Evolutionary conservation across 225 moss, liverwort and hornwort genomes (phyloP).

Genomic region (Polytrichum formosum): DNA sequence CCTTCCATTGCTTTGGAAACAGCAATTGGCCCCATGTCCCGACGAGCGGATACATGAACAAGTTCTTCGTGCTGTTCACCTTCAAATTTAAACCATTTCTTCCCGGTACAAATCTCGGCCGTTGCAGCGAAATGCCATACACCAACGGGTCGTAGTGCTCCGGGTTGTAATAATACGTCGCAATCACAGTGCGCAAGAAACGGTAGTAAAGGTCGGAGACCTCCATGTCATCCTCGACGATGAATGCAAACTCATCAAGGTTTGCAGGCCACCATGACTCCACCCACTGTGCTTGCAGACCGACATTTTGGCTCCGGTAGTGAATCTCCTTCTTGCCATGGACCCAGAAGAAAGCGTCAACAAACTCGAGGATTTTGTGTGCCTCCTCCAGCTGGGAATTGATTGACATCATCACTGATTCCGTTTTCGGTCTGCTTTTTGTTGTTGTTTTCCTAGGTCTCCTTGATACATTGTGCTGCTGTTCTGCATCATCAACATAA

Average conservation of each 20-base stretch:
- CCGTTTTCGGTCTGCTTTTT: slow-evolving; percentile 11
- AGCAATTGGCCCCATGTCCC: slow-evolving; percentile 95
- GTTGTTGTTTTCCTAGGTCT: not conserved
- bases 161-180: slow-evolving; percentile 88
- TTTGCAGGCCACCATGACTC: slow-evolving; percentile 95
- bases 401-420: slow-evolving; percentile 34
- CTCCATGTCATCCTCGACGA: slow-evolving; percentile 89
- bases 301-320: slow-evolving; percentile 74
- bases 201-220: slow-evolving; percentile 88
- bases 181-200: slow-evolving; percentile 72
- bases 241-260: slow-evolving; percentile 81
- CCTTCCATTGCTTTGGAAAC: slow-evolving; percentile 92
- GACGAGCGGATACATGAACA: slow-evolving; percentile 78
- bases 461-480: not conserved
- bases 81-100: slow-evolving; percentile 53
- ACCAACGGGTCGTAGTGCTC: slow-evolving; percentile 63
- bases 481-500: slow-evolving; percentile 10
- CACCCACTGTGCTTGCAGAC: slow-evolving; percentile 86
- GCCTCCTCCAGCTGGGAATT: slow-evolving; percentile 49
- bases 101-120: slow-evolving; percentile 86
- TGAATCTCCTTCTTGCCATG: slow-evolving; percentile 90
- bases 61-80: slow-evolving; percentile 64
- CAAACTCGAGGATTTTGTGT: slow-evolving; percentile 55
- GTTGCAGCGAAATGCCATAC: slow-evolving; percentile 87
- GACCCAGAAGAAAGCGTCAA: slow-evolving; percentile 69